These are phyloP conservation scores for Picea glauca DNA, from an alignment of 75 land plant genomes.

Conservation along the genomic window DNA sequence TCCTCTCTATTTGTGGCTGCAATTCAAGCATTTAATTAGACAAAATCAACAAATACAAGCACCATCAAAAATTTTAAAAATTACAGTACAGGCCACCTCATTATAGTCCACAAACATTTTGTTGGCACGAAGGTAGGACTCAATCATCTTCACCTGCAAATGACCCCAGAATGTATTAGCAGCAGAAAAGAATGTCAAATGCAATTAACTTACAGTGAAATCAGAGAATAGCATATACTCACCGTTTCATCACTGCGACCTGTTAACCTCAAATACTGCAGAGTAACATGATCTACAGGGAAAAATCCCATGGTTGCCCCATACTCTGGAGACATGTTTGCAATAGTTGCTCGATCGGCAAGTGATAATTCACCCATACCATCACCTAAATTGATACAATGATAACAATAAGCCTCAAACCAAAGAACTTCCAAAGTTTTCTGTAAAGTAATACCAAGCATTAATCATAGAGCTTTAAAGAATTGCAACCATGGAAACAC, in stretches of 20 bases:
- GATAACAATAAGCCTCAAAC: not conserved
- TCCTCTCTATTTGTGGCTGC: constrained; percentile 81
- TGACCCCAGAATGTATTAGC: constrained; percentile 11
- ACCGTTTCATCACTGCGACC: constrained; percentile 89
- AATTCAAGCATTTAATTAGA: constrained; percentile 3
- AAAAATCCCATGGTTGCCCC: constrained; percentile 98
- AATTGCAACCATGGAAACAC: not conserved
- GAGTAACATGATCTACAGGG: constrained; percentile 88
- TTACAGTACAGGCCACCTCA: constrained; percentile 37
- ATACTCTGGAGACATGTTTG: constrained; percentile 96
- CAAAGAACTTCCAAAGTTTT: not conserved
- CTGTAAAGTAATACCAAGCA: too few species aligned
- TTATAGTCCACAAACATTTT: constrained; percentile 83
- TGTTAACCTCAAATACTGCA: constrained; percentile 76
- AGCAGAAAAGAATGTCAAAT: not conserved
- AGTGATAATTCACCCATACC: constrained; percentile 76
- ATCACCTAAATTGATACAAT: constrained; percentile 41
- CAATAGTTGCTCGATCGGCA: constrained; percentile 94
- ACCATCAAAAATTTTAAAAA: not conserved
- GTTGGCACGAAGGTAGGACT: constrained; percentile 81
- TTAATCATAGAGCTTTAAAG: not conserved
- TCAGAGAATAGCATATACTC: constrained; percentile 12
- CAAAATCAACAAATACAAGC: not conserved
- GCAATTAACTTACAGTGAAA: not conserved
- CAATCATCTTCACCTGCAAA: constrained; percentile 71